Conservation (phyloP, 1,284 basidiomycete genomes). For the Cystobasidium sp. region DNA sequence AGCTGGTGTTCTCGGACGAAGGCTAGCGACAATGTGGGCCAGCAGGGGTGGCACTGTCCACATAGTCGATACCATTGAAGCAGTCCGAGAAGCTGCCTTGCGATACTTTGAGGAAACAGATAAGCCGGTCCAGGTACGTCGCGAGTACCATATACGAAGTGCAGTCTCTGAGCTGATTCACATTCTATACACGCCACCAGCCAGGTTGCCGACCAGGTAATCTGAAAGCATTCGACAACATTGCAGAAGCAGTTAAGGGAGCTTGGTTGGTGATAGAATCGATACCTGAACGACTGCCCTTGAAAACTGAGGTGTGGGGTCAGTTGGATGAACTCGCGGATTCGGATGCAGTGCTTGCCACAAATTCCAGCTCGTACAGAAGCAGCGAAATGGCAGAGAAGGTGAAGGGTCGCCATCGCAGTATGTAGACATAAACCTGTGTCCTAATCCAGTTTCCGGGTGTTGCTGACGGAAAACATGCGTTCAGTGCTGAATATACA, state of each 20-base stretch:
- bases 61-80: slow-evolving; percentile 13
- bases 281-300: slow-evolving; percentile 76
- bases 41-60: slow-evolving; percentile 9
- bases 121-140: slow-evolving; percentile 6
- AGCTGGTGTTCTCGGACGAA: slow-evolving; percentile 24
- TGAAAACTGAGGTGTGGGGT: slow-evolving; percentile 79
- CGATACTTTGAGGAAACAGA: slow-evolving; percentile 15
- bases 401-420: slow-evolving; percentile 21
- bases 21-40: slow-evolving; percentile 32
- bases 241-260: slow-evolving; percentile 1
- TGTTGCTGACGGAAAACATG: neutral
- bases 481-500: slow-evolving; percentile 32
- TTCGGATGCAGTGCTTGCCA: slow-evolving; percentile 77
- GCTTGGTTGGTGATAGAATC: slow-evolving; percentile 63
- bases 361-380: slow-evolving; percentile 89
- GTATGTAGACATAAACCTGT: neutral
- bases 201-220: slow-evolving; percentile 1
- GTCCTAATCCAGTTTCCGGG: neutral
- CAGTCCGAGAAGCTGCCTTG: neutral
- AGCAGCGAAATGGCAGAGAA: slow-evolving; percentile 81
- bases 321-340: slow-evolving; percentile 71
- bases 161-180: no score
- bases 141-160: neutral
- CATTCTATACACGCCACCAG: neutral
- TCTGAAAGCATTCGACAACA: neutral